Evolutionary conservation across 192 early-diverging fungal genomes (phyloP).

Genomic region (Backusella liffmaniae): DNA sequence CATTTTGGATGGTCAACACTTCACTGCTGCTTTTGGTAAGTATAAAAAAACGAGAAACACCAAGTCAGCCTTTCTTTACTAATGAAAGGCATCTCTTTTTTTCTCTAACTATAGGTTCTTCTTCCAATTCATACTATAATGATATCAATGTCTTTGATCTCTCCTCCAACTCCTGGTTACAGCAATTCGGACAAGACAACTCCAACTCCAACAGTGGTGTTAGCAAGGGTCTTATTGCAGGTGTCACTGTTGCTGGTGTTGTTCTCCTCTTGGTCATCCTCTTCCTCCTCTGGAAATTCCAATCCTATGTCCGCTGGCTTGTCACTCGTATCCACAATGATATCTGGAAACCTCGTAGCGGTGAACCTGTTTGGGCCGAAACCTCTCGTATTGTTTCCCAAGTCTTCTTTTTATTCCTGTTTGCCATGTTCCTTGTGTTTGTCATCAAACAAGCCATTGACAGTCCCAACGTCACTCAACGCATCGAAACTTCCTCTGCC

Average conservation of each 20-base stretch:
- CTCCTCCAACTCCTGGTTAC: conserved; percentile 18
- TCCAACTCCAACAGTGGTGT: not conserved
- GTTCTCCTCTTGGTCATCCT: conserved; percentile 23
- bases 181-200: conserved; percentile 1
- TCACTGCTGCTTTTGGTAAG: conserved; percentile 34
- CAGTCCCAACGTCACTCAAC: conserved; percentile 30
- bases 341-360: conserved; percentile 36
- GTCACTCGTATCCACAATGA: conserved; percentile 27
- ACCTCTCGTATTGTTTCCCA: conserved; percentile 33
- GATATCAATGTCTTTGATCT: conserved; percentile 33
- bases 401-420: conserved; percentile 33
- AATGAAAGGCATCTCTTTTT: not conserved
- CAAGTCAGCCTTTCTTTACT: not conserved
- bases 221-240: conserved; percentile 22
- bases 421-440: conserved; percentile 32
- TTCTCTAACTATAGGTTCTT: conserved; percentile 14
- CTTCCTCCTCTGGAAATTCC: conserved; percentile 32
- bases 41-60: not conserved
- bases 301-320: conserved; percentile 27
- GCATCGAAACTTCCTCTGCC: conserved; percentile 22
- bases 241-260: conserved; percentile 31
- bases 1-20: conserved; percentile 23
- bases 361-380: conserved; percentile 40
- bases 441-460: conserved; percentile 33
- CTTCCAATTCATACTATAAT: conserved; percentile 29